Percentiles rank a stretch among this genome's conserved stretches.
Conservation (phyloP, 2,329 filamentous ascomycete species). For the Clonostachys chloroleuca region DNA sequence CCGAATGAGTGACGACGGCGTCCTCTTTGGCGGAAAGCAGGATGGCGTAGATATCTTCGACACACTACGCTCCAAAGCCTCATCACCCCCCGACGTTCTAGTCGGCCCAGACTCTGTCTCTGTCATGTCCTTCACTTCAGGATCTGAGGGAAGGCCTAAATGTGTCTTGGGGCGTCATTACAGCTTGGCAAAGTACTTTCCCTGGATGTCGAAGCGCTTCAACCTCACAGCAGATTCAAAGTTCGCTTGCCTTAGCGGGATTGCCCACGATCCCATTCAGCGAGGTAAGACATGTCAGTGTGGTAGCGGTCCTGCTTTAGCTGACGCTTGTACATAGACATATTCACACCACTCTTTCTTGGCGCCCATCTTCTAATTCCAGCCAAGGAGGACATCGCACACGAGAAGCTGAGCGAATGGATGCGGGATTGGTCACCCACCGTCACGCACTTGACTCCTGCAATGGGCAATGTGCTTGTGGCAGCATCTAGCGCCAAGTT, state of each 20-base stretch:
- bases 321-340: conserved; percentile 45
- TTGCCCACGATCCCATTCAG: conserved; percentile 71
- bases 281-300: conserved; percentile 33
- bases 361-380: conserved; percentile 78
- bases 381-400: conserved; percentile 71
- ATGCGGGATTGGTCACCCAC: conserved; percentile 71
- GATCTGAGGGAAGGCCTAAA: conserved; percentile 77
- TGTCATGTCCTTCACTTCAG: conserved; percentile 68
- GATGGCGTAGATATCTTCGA: conserved; percentile 66
- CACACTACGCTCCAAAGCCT: conserved; percentile 37
- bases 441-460: conserved; percentile 79
- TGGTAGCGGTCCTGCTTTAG: background rate
- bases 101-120: conserved; percentile 84
- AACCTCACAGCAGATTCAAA: conserved; percentile 64
- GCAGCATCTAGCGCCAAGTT: conserved; percentile 77
- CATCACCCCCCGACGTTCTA: conserved; percentile 61
- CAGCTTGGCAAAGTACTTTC: conserved; percentile 79
- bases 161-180: conserved; percentile 87
- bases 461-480: conserved; percentile 50
- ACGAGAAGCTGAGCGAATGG: conserved; percentile 87
- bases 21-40: conserved; percentile 62
- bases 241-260: conserved; percentile 82
- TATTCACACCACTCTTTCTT: conserved; percentile 86
- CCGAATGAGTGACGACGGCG: conserved; percentile 66
- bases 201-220: conserved; percentile 89